These are phyloP conservation scores for Gloeopeniophorella convolvens DNA, from an alignment of 768 basidiomycete genomes.

Conservation along the genomic window DNA sequence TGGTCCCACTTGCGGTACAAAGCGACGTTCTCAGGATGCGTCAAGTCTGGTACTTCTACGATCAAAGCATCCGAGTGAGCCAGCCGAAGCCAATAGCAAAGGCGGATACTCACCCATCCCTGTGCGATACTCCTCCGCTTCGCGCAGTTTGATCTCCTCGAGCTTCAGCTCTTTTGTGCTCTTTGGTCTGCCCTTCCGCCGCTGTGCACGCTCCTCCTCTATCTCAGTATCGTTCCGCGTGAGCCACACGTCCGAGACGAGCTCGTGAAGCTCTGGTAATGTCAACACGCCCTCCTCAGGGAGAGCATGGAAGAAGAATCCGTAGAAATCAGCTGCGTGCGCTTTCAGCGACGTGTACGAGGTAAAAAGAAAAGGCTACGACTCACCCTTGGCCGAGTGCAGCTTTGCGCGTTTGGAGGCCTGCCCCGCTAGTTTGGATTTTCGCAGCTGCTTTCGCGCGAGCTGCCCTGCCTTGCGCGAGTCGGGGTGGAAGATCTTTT, in stretches of 20 bases:
- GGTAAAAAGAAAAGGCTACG: background rate
- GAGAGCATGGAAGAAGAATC: conserved; percentile 69
- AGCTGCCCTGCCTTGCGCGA: conserved; percentile 81
- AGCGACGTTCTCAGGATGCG: conserved; percentile 59
- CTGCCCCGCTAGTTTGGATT: conserved; percentile 55
- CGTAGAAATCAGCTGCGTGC: conserved; percentile 64
- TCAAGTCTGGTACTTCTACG: conserved; percentile 74
- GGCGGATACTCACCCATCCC: conserved; percentile 59
- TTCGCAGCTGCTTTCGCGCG: conserved; percentile 58
- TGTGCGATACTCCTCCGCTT: conserved; percentile 68
- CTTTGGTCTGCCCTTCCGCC: conserved; percentile 74
- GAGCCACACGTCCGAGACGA: conserved; percentile 66
- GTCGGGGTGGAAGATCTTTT: conserved; percentile 76
- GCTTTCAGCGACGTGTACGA: conserved; percentile 11
- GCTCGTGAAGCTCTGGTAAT: conserved; percentile 56
- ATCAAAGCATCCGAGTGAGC: conserved; percentile 3
- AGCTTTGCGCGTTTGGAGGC: conserved; percentile 52
- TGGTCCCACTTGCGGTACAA: conserved; percentile 78
- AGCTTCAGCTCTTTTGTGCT: conserved; percentile 58
- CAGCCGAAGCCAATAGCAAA: background rate
- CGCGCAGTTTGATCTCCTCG: conserved; percentile 64
- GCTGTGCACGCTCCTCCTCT: conserved; percentile 48
- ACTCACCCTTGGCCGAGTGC: conserved; percentile 46
- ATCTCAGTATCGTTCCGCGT: conserved; percentile 63
- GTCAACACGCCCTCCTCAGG: conserved; percentile 52